Conservation (phyloP, 768 basidiomycete species). For the Tremella yokohamensis region DNA sequence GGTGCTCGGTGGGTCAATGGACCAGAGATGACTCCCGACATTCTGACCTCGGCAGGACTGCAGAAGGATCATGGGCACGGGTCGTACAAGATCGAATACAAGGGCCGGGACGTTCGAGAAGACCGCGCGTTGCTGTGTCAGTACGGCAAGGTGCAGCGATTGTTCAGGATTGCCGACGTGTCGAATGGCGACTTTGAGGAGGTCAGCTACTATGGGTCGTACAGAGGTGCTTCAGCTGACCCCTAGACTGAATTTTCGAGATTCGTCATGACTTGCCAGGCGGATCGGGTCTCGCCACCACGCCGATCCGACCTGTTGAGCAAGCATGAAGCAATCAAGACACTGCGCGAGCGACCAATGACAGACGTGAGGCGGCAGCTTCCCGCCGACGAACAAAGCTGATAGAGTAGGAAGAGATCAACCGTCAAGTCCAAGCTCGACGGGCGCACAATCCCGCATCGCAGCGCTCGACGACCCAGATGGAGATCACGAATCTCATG, state of each 20-base stretch:
- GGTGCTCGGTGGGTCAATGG: conserved; percentile 62
- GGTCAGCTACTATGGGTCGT: conserved; percentile 54
- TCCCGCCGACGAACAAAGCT: conserved; percentile 4
- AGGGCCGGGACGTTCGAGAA: conserved; percentile 49
- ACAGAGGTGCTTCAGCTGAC: background rate
- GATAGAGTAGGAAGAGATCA: conserved; percentile 67
- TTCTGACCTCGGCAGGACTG: conserved; percentile 15
- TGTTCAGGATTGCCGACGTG: conserved; percentile 77
- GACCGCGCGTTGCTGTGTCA: conserved; percentile 70
- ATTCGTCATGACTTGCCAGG: conserved; percentile 66
- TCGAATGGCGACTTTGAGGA: conserved; percentile 67
- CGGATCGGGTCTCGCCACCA: conserved; percentile 60
- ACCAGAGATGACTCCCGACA: background rate
- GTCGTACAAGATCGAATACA: conserved; percentile 41
- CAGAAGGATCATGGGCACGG: conserved; percentile 28
- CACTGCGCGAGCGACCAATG: conserved; percentile 61
- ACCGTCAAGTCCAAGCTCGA: conserved; percentile 67
- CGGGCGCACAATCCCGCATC: conserved; percentile 25
- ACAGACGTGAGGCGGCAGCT: conserved; percentile 66
- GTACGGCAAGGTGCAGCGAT: conserved; percentile 65
- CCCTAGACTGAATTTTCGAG: conserved; percentile 19
- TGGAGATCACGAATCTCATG: conserved; percentile 54
- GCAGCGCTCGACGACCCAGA: conserved; percentile 38
- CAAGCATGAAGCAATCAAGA: conserved; percentile 64
- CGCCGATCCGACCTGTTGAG: conserved; percentile 61